Base-by-base conservation (phyloP, 805 yeast genomes). In the Myxozyma nipponensis region DNA sequence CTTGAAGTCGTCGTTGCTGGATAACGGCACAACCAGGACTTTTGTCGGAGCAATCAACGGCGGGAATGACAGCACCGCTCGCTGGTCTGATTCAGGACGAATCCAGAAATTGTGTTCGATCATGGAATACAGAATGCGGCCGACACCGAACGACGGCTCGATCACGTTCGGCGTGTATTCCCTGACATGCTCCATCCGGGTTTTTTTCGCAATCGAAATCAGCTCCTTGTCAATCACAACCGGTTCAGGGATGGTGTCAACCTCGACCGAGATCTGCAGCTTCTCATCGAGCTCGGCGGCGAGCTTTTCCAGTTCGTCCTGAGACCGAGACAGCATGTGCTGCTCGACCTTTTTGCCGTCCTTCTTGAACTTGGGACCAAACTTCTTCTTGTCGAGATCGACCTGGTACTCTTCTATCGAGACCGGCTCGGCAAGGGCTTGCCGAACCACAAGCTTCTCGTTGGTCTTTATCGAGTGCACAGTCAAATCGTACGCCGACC, bases 71-170 rank as follows among this genome's bases (percentile, higher is more conserved):
- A 93, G 75, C 10, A 87, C 95, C 64, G 91, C 83, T 72, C 96
- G 90, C 51, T 86, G 83, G 56, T 83, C 78, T 60, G 86, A 88
- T 67, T 86, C 96, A 18, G 95, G 88, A 73, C 99, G 84, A 48
- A 84, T 72, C 96, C 96, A 93, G 85, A 84, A 93, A 45, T 80
- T 77, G 72, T 93, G 99, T 75, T 93, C 99, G 65, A 90, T 86
- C 61, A 91, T 71, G 36, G 95, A 79, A 74, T 93, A 93, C 59
- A 93, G 75, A 69, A 95, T 88, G 75, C 99, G 90, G 54, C 98
- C 98, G 67, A 93, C 84, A 79, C 99, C 99, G 66, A 93, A 93
- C 4, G 99, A 93, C 56, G 99, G 99, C 75, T 93, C 99, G 64
- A 93, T 93, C 55, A 93, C 99, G 68, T 86, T 89, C 56, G 99